Evolutionary conservation across 2,329 filamentous ascomycete genomes (phyloP).

Genomic region (Monosporascus sp.): DNA sequence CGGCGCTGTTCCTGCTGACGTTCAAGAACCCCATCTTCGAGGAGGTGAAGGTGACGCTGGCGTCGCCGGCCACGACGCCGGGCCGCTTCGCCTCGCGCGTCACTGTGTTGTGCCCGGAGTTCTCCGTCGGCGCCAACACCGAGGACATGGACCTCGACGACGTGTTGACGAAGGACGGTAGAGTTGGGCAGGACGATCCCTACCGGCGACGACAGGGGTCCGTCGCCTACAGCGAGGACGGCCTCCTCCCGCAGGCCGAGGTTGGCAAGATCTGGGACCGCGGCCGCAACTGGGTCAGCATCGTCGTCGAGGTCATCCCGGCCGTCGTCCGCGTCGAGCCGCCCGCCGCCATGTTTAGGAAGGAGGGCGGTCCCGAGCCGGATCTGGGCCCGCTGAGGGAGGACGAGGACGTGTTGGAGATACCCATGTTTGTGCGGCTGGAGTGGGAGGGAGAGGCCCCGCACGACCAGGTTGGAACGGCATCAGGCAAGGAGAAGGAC

Average conservation of each 20-base stretch:
- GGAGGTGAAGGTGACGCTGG: constrained; percentile 77
- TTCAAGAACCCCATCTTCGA: constrained; percentile 95
- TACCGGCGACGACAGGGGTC: constrained; percentile 29
- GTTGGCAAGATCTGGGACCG: constrained; percentile 95
- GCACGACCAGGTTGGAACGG: constrained; percentile 57
- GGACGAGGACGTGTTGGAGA: constrained; percentile 69
- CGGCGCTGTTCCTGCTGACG: constrained; percentile 78
- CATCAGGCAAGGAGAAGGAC: constrained; percentile 48
- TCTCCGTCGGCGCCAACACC: constrained; percentile 92
- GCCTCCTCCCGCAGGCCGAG: constrained; percentile 57
- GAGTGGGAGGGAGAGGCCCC: constrained; percentile 76
- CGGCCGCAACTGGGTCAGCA: constrained; percentile 89
- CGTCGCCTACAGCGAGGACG: constrained; percentile 26
- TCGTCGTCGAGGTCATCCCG: constrained; percentile 85
- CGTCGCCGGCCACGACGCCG: constrained; percentile 73
- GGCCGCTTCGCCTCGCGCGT: constrained; percentile 73
- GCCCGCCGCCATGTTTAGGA: constrained; percentile 19
- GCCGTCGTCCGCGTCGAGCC: constrained; percentile 42
- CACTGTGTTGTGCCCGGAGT: constrained; percentile 89
- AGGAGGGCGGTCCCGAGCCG: constrained; percentile 29
- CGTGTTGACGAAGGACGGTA: constrained; percentile 57
- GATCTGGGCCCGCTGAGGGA: constrained; percentile 46
- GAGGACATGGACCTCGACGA: constrained; percentile 81
- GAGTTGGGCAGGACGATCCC: background rate
- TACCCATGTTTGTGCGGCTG: constrained; percentile 87